Evolutionary conservation across 306 rosid species (phyloP), one percentile per base, ranked within the genome.

Genomic region (Acmispon strigosus): DNA sequence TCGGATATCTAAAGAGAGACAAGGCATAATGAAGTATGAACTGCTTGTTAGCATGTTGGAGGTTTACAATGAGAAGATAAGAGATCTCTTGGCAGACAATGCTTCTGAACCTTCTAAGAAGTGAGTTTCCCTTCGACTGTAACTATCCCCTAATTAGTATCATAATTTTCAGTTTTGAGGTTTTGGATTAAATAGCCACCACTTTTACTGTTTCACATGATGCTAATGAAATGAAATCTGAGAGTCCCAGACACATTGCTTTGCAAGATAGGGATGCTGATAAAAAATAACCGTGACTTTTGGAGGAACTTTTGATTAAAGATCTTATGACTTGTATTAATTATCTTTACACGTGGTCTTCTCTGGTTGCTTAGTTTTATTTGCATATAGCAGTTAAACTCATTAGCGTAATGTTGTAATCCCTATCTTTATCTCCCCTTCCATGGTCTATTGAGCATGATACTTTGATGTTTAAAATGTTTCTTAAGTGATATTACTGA

Each of bases 41-140:
- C 58, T 93, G 84, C 78, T 24, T 48, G 98, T 93, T 58, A 88
- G 96, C 79, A 93, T 93, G 96, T 60, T 93, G 82, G 98, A 93
- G 84, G 98, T 93, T 54, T 93, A 93, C 76, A 93, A 90, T 63
- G 98, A 93, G 77, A 93, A 88, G 82, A 93, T 93, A 47, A 81
- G 90, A 70, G 98, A 93, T 76, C 96, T 93, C 32, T 76, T 93
- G 86, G 90, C 51, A 1, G 94, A 86, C 59, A 85, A 76, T 84
- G 72, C 84, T 66, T 67, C 73, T 44, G 92, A 87, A 74, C 85
- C 86, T 20, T 39, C 84, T 44, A 93, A 88, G 79, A 93, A 90
- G 98, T 93, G 84, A 87, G 90, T 82, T 80, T 67, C 27, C 24
- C 7, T 66, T 53, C 63, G 17, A 27, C 36, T 62, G 49, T 39